Conservation (phyloP, 805 yeast species). For the Candida xyloterini region DNA sequence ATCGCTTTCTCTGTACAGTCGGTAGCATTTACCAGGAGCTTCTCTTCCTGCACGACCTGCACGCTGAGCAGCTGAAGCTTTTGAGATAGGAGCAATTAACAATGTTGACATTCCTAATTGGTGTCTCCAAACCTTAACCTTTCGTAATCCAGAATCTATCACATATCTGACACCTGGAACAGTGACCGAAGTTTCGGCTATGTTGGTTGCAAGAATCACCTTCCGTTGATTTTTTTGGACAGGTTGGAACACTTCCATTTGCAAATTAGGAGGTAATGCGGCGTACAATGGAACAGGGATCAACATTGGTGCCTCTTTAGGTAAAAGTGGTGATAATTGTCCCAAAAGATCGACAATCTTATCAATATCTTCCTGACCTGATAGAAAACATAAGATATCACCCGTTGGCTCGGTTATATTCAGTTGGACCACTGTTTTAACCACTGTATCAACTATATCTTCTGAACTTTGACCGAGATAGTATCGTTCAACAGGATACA, state of each 20-base stretch:
- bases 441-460: constrained; percentile 78
- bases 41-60: constrained; percentile 99
- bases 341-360: constrained; percentile 64
- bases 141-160: constrained; percentile 87
- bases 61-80: constrained; percentile 92
- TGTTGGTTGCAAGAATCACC: constrained; percentile 87
- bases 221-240: constrained; percentile 70
- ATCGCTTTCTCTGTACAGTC: constrained; percentile 76
- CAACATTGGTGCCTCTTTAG: constrained; percentile 70
- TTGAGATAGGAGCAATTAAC: constrained; percentile 87
- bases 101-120: constrained; percentile 89
- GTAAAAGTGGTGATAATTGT: constrained; percentile 60
- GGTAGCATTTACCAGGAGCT: constrained; percentile 80
- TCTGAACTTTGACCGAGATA: constrained; percentile 66
- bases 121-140: constrained; percentile 93
- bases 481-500: constrained; percentile 74
- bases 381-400: constrained; percentile 86
- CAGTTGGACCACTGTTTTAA: constrained; percentile 71
- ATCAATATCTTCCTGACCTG: constrained; percentile 98
- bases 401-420: constrained; percentile 81
- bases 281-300: constrained; percentile 89
- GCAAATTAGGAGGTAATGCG: constrained; percentile 83
- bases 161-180: constrained; percentile 93
- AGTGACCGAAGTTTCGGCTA: constrained; percentile 97
- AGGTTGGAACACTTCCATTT: constrained; percentile 72